Percentiles rank a stretch among this genome's conserved stretches.
phyloP scores from a whole-genome alignment of 768 basidiomycete genomes.

The Calocera viscosa region DNA sequence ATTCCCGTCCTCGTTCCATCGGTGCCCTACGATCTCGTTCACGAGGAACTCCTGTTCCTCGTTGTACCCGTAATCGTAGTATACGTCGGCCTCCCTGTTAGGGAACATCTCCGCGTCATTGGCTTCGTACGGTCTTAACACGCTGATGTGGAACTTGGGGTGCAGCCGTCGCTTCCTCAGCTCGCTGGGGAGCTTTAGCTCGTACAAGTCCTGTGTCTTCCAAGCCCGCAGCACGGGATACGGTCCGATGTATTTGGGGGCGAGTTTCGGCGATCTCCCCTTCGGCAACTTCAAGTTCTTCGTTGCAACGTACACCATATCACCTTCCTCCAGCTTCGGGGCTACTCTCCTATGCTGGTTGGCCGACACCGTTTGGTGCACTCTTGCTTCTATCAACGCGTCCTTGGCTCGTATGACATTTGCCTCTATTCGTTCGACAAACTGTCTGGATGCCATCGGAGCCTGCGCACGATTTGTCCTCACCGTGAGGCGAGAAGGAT shows the following conservation, averaged over 20 bases:
- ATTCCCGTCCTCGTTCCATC: too few species aligned
- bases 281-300: background rate
- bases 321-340: background rate
- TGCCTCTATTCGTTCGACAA: constrained; percentile 6
- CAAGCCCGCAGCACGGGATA: background rate
- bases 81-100: too few species aligned
- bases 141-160: background rate
- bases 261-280: background rate
- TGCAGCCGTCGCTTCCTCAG: background rate
- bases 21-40: too few species aligned
- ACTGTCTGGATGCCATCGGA: too few species aligned
- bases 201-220: background rate
- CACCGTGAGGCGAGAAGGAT: constrained; percentile 10
- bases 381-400: constrained; percentile 11
- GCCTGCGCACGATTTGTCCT: too few species aligned
- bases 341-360: constrained; percentile 4
- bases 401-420: constrained; percentile 9
- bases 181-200: background rate
- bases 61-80: too few species aligned
- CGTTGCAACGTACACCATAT: background rate
- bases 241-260: background rate
- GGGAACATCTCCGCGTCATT: too few species aligned
- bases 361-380: constrained; percentile 10
- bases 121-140: background rate
- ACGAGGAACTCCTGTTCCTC: too few species aligned